Base-by-base conservation (phyloP, 2,329 filamentous ascomycete genomes). In the Botrytis porri region DNA sequence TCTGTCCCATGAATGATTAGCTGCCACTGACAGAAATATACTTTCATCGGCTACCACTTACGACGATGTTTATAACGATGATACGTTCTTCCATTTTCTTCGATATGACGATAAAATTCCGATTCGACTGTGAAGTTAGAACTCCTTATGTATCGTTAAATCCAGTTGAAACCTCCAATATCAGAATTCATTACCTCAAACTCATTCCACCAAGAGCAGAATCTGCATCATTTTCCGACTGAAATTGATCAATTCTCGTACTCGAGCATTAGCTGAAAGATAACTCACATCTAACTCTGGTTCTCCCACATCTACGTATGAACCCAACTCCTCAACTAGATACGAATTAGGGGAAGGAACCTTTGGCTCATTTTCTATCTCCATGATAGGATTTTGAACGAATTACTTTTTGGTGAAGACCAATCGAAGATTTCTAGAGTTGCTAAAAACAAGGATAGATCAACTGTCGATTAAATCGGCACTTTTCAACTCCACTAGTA, bases 31-130 rank as follows among this genome's bases (percentile, higher is more conserved):
- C 18, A 35, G 14, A 32, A 37, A 66, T 66, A n/a, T 35, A 48
- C 22, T 12, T 37, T 51, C 4, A 22, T 22, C 25, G 12, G 22
- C 22, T 14, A 41, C n/a, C 32, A 66, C 70, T 59, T 35, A 71
- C 70, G 45, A 39, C 70, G 63, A 54, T 69, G 37, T n/a, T 69
- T 67, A 32, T 67, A 72, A 22, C 63, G 62, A 61, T 72, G 70
- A 60, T 72, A 72, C 14, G 70, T 72, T 41, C 70, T 41, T 37
- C 70, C 70, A 60, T 72, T 72, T 25, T 72, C 70, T 39, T 72
- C 70, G 9, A 71, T 48, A 45, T 70, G 67, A 37, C 43, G 39
- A 37, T 70, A 70, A 18, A 62, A 62, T 8, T 70, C 67, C 43
- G 67, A 70, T 43, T 70, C 54, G 43, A 70, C 54, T 35, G 67